These are phyloP conservation scores for Globisporangium splendens DNA, from an alignment of 352 stramenopile genomes.

Conservation along the genomic window DNA sequence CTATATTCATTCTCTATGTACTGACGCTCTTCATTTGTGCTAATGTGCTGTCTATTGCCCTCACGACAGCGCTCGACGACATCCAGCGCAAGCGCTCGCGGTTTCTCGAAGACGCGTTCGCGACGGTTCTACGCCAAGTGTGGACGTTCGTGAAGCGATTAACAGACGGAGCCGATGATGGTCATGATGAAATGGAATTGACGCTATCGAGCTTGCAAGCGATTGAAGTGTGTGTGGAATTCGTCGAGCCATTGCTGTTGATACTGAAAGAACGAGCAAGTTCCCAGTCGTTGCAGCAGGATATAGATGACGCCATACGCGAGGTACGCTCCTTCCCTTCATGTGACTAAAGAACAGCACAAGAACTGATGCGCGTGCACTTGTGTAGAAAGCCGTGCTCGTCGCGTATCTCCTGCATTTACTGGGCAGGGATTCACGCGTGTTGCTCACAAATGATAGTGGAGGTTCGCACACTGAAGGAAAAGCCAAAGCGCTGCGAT, in stretches of 20 bases:
- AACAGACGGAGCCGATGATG: constrained; percentile 1
- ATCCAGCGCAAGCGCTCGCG: constrained; percentile 61
- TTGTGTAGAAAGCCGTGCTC: constrained; percentile 19
- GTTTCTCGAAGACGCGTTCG: constrained; percentile 67
- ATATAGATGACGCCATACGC: constrained; percentile 5
- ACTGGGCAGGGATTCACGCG: constrained; percentile 16
- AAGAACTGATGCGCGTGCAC: not conserved
- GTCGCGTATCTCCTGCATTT: constrained; percentile 38
- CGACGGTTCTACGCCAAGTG: constrained; percentile 35
- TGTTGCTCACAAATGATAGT: not conserved
- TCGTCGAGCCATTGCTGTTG: constrained; percentile 21
- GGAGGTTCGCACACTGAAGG: not conserved
- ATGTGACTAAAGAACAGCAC: too few relatives aligned
- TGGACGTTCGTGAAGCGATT: constrained; percentile 10
- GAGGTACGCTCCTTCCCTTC: constrained; percentile 10
- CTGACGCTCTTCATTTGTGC: not conserved
- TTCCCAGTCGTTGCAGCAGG: too few relatives aligned
- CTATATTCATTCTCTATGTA: not conserved
- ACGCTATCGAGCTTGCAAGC: constrained; percentile 15
- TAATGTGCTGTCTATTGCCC: not conserved
- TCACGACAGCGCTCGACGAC: constrained; percentile 34
- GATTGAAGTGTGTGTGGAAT: constrained; percentile 17
- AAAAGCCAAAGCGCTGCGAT: not conserved
- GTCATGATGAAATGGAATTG: not conserved
- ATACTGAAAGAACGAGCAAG: not conserved